These are phyloP conservation scores for Chimonanthus praecox DNA, from an alignment of 164 flowering plant genomes.

Conservation along the genomic window DNA sequence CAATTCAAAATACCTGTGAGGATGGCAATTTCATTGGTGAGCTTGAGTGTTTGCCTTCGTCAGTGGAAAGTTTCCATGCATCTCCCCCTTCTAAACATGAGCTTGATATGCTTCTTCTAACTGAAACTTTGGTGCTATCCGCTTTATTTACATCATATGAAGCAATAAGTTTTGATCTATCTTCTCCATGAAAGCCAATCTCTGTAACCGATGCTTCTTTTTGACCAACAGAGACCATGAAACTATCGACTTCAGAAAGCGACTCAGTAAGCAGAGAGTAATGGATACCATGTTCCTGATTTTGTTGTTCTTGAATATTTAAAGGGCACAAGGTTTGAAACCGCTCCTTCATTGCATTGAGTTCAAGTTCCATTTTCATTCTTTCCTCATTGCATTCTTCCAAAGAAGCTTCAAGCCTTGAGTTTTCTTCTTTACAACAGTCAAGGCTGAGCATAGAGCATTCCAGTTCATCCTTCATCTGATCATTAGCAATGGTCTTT, in stretches of 20 bases:
- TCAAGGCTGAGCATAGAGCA: constrained; percentile 79
- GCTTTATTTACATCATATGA: neutral
- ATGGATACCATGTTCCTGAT: constrained; percentile 7
- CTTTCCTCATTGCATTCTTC: constrained; percentile 54
- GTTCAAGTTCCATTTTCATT: constrained; percentile 37
- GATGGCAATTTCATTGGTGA: too few relatives aligned
- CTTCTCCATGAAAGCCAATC: neutral
- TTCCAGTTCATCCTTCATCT: constrained; percentile 79
- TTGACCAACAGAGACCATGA: too few relatives aligned
- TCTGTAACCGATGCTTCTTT: neutral
- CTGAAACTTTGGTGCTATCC: neutral
- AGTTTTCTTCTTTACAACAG: constrained; percentile 91
- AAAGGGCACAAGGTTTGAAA: constrained; percentile 22
- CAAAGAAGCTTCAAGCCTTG: constrained; percentile 61
- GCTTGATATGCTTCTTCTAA: neutral
- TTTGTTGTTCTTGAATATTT: constrained; percentile 15
- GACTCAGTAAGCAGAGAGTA: constrained; percentile 2
- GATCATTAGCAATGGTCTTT: constrained; percentile 50
- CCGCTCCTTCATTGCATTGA: constrained; percentile 31
- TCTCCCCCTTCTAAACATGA: constrained; percentile 8
- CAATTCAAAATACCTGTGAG: neutral
- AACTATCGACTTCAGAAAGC: neutral
- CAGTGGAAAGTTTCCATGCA: constrained; percentile 6
- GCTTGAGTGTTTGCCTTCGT: neutral
- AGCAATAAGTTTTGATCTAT: neutral